Evolutionary conservation across 257 asterid genomes (phyloP), one percentile per base, ranked within the genome.

Genomic region (Thymus mandschuricus): DNA sequence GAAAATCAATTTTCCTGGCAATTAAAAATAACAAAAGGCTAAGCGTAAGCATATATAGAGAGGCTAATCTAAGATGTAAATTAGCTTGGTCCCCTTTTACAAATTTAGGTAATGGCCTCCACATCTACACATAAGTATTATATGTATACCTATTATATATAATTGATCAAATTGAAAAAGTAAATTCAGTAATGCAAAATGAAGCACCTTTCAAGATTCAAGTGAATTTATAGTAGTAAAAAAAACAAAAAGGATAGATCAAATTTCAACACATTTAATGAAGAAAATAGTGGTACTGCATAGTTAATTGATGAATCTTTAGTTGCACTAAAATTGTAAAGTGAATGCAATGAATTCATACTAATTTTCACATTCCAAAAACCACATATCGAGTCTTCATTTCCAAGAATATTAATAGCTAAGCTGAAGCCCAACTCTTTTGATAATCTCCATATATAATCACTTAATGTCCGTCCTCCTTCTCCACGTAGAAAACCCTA

Each of bases 401-500:
- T 80, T 68, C 83, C 79, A 76, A 73, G 79, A 76, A 31, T 8
- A 57, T 55, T 60, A 60, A 21, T 56, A 49, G 38, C 50, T 21
- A 21, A 21, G n/a, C n/a, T n/a, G n/a, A n/a, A n/a, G 21, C 21
- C 21, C 21, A 21, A 21, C 21, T 21, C 21, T 21, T 21, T 21
- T 21, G 21, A 21, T 21, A 21, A 21, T 21, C 21, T 21, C 21
- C 21, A 21, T 21, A 21, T 21, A 21, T 21, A 21, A 21, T 21
- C 21, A 21, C 21, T 21, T 21, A 21, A 21, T 21, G 21, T 21
- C 0, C 21, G 21, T 21, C 21, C 21, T 21, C 21, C 21, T 21
- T 21, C 40, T 61, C 63, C 52, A 33, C 51, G 10, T 48, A 63
- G 69, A 82, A 21, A 82, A 82, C 80, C 86, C 82, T 79, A 82